Conservation (phyloP, 306 rosid genomes). For the Inga leiocalycina region DNA sequence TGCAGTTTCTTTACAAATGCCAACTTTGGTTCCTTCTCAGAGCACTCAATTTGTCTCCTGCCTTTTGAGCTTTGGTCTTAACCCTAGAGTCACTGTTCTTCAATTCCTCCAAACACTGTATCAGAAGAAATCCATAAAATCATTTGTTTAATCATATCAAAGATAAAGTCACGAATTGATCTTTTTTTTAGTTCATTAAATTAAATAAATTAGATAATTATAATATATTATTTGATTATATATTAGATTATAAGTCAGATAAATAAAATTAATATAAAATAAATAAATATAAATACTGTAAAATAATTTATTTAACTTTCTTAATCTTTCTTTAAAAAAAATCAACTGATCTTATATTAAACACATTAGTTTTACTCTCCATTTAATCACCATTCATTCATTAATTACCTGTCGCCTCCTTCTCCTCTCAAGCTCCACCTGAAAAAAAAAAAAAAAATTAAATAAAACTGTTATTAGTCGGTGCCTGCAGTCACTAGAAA, state of each 20-base stretch:
- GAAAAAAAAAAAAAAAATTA: slow-evolving; percentile 35
- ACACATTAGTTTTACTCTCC: not conserved
- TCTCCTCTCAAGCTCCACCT: slow-evolving; percentile 72
- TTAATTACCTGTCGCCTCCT: slow-evolving; percentile 67
- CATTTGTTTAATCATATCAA: not conserved
- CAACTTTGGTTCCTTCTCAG: slow-evolving; percentile 71
- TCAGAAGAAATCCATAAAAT: not conserved
- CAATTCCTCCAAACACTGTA: slow-evolving; percentile 67
- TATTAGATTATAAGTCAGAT: too few species aligned
- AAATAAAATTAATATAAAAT: too few species aligned
- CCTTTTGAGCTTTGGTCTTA: slow-evolving; percentile 65
- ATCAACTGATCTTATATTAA: too few species aligned
- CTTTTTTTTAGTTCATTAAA: too few species aligned
- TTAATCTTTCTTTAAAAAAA: too few species aligned
- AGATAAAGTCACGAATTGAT: not conserved
- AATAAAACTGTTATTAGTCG: slow-evolving; percentile 24
- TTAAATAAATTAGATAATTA: too few species aligned
- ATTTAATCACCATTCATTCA: slow-evolving; percentile 21
- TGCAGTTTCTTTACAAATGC: slow-evolving; percentile 47
- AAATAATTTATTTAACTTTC: too few species aligned
- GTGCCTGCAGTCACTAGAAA: slow-evolving; percentile 10
- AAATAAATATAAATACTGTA: too few species aligned
- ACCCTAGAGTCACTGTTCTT: slow-evolving; percentile 31
- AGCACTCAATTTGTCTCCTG: slow-evolving; percentile 54
- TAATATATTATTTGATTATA: too few species aligned